A percentile compares a stretch with the other conserved stretches of the same genome.
Evolutionary conservation across 768 basidiomycete genomes (phyloP).

Genomic region (Serendipita indica): DNA sequence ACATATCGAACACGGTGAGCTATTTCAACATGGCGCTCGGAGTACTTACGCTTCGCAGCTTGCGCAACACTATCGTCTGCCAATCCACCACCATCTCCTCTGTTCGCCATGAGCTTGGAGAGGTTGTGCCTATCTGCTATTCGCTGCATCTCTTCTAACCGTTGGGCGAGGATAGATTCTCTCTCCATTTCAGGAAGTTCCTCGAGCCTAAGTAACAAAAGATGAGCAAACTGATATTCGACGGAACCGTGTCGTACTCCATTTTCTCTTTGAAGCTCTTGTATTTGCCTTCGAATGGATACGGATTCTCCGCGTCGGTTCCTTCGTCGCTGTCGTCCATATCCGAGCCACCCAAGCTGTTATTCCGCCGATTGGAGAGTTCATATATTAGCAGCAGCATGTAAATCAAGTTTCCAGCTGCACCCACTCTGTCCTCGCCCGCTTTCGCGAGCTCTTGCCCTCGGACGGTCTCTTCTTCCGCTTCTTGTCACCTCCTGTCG

Average conservation of each 20-base stretch:
- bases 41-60: slow-evolving; percentile 57
- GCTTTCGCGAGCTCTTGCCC: not conserved
- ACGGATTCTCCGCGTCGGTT: slow-evolving; percentile 44
- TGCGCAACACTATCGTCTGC: slow-evolving; percentile 48
- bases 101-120: slow-evolving; percentile 58
- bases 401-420: not conserved
- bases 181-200: slow-evolving; percentile 76
- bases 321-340: slow-evolving; percentile 50
- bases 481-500: not conserved
- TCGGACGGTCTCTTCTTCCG: not conserved
- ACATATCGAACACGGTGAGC: slow-evolving; percentile 11
- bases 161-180: slow-evolving; percentile 68
- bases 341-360: slow-evolving; percentile 25
- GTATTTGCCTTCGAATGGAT: slow-evolving; percentile 86
- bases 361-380: no score
- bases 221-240: not conserved
- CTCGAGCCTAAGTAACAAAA: slow-evolving; percentile 41
- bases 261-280: slow-evolving; percentile 70
- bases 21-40: slow-evolving; percentile 9
- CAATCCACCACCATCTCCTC: slow-evolving; percentile 25
- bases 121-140: slow-evolving; percentile 55
- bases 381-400: no score
- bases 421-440: not conserved
- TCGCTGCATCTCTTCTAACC: slow-evolving; percentile 68
- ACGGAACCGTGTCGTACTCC: slow-evolving; percentile 31